Percentiles rank a stretch among this genome's conserved stretches.
Evolutionary conservation across 1,284 basidiomycete genomes (phyloP).

Genomic region (Leccinum solheimii): DNA sequence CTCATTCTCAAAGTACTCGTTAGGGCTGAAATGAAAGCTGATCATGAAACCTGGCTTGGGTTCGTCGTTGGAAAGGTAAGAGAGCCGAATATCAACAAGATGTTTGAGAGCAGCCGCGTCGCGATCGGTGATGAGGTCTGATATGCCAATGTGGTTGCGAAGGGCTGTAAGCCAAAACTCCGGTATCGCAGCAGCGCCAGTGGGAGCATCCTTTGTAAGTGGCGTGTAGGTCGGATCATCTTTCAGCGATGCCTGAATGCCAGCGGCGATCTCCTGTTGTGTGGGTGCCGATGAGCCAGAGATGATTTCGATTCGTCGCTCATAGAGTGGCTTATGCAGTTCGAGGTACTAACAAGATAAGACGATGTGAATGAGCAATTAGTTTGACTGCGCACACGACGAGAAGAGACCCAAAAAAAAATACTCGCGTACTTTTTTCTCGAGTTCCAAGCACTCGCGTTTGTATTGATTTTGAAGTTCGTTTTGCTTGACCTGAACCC

Average conservation of each 20-base stretch:
- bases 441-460: conserved; percentile 92
- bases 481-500: conserved; percentile 90
- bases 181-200: conserved; percentile 60
- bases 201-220: conserved; percentile 49
- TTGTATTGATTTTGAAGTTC: conserved; percentile 97
- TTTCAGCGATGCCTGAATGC: conserved; percentile 67
- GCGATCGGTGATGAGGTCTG: conserved; percentile 90
- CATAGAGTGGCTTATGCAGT: conserved; percentile 85
- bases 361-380: conserved; percentile 8
- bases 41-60: conserved; percentile 91
- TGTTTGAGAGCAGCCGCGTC: conserved; percentile 79
- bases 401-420: background rate
- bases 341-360: conserved; percentile 68
- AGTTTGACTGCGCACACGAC: conserved; percentile 10
- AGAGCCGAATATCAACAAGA: conserved; percentile 68
- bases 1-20: conserved; percentile 88
- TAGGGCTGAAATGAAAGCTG: conserved; percentile 77
- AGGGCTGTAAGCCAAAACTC: conserved; percentile 98
- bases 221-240: conserved; percentile 66
- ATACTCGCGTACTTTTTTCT: conserved; percentile 78
- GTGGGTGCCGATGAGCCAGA: conserved; percentile 77
- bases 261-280: conserved; percentile 80
- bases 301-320: conserved; percentile 84
- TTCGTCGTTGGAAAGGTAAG: conserved; percentile 57
- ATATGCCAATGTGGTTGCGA: conserved; percentile 86